phyloP scores from a whole-genome alignment of 2,329 filamentous ascomycete species.

The Epichloe festucae region DNA sequence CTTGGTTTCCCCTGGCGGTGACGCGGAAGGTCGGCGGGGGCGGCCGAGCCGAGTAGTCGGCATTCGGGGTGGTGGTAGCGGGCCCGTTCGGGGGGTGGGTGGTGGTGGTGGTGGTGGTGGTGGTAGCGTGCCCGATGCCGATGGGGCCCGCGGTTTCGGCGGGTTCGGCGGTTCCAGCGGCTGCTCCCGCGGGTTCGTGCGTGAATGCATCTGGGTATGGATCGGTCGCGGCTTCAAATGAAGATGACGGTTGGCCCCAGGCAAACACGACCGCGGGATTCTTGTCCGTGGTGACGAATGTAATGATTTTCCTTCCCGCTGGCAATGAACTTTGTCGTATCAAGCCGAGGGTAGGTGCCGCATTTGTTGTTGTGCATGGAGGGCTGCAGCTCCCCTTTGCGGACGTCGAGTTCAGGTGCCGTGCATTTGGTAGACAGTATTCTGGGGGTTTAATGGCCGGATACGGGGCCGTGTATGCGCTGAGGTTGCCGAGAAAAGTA shows the following conservation, averaged over 20 bases:
- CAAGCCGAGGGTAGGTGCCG: not conserved
- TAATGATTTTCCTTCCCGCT: slow-evolving; percentile 13
- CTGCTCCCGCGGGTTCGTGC: slow-evolving; percentile 9
- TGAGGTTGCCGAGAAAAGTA: slow-evolving; percentile 32
- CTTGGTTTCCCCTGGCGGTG: slow-evolving; percentile 29
- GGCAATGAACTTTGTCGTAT: not conserved
- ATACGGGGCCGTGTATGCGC: slow-evolving; percentile 34
- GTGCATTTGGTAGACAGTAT: slow-evolving; percentile 17
- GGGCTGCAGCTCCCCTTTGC: too few species aligned
- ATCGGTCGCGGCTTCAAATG: slow-evolving; percentile 15
- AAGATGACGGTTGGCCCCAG: slow-evolving; percentile 25
- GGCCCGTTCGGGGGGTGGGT: not conserved
- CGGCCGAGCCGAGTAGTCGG: slow-evolving; percentile 2
- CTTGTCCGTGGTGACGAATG: slow-evolving; percentile 40
- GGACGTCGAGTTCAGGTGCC: too few species aligned
- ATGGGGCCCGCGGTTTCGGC: slow-evolving; percentile 2
- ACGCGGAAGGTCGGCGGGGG: slow-evolving; percentile 23
- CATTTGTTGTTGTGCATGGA: too few species aligned
- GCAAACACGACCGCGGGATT: slow-evolving; percentile 37
- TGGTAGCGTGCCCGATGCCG: too few species aligned
- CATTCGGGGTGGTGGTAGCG: not conserved
- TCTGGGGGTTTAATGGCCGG: slow-evolving; percentile 26
- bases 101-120: not conserved
- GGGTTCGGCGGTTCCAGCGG: not conserved
- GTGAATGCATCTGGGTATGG: slow-evolving; percentile 2